A percentile compares a stretch with the other conserved stretches of the same genome.
Evolutionary conservation across 2,329 filamentous ascomycete species (phyloP).

Genomic region (Fusarium musae): DNA sequence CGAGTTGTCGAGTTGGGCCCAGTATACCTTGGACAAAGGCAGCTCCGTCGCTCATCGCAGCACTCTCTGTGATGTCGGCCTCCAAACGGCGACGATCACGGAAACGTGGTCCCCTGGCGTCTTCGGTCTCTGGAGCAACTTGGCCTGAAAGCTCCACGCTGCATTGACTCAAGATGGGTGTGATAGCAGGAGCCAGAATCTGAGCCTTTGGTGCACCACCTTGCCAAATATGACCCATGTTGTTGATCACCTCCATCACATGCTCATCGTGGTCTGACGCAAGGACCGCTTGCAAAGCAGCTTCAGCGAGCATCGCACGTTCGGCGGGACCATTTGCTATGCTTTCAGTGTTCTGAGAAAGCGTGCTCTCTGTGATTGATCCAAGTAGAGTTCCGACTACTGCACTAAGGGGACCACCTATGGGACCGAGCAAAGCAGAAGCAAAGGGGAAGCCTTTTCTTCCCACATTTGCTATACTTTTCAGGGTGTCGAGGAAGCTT

Average conservation of each 20-base stretch:
- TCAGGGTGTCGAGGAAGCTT: conserved; percentile 39
- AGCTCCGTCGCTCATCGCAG: not conserved
- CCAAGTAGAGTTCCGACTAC: not conserved
- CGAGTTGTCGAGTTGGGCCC: conserved; percentile 14
- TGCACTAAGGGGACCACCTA: not conserved
- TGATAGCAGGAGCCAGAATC: conserved; percentile 2
- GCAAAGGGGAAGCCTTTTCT: not conserved
- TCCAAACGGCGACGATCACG: not conserved
- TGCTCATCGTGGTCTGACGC: conserved; percentile 6
- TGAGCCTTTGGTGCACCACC: conserved; percentile 7
- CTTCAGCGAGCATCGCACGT: conserved; percentile 39
- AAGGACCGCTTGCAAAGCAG: conserved; percentile 34
- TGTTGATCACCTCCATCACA: conserved; percentile 6
- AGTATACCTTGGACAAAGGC: conserved; percentile 15
- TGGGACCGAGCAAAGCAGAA: not conserved
- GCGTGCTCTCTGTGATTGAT: not conserved
- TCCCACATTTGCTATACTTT: conserved; percentile 13
- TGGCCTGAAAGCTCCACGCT: conserved; percentile 1
- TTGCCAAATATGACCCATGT: conserved; percentile 24
- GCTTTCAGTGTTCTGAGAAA: not conserved
- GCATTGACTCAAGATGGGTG: conserved; percentile 8
- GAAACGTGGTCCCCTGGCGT: not conserved
- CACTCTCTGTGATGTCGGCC: not conserved
- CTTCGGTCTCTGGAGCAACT: not conserved
- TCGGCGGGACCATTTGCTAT: conserved; percentile 7